phyloP scores from a whole-genome alignment of 768 basidiomycete genomes.

The Phlebiopsis flavidoalba region DNA sequence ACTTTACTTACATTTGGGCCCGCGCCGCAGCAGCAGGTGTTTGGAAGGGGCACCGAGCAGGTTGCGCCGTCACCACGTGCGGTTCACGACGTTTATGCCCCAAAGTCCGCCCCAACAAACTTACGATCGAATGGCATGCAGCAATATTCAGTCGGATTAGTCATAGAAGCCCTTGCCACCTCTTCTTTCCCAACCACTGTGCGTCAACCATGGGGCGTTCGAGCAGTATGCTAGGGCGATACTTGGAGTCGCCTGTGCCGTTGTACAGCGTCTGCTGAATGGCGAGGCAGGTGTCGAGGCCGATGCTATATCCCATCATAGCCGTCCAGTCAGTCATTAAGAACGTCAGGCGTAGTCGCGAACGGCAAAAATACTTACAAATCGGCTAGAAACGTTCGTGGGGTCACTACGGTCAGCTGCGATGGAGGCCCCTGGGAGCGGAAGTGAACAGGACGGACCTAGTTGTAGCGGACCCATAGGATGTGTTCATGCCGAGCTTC shows the following conservation, averaged over 20 bases:
- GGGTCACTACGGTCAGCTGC: conserved; percentile 7
- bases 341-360: neutral
- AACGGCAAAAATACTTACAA: conserved; percentile 24
- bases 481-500: conserved; percentile 88
- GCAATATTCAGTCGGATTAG: conserved; percentile 36
- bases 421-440: neutral
- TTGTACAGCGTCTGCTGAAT: conserved; percentile 88
- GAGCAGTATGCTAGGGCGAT: conserved; percentile 84
- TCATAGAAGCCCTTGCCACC: conserved; percentile 94
- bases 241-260: conserved; percentile 92
- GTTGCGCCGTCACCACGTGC: neutral
- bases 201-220: conserved; percentile 96
- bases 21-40: neutral
- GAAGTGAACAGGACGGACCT: conserved; percentile 36
- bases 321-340: neutral
- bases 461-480: conserved; percentile 94
- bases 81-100: neutral
- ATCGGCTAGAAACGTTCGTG: conserved; percentile 24
- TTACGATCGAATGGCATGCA: neutral
- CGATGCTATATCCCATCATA: conserved; percentile 54
- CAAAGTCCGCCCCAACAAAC: neutral
- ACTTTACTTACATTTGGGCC: conserved; percentile 3
- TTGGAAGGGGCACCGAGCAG: neutral
- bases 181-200: conserved; percentile 89
- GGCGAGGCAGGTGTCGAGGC: conserved; percentile 93